Evolutionary conservation across 2,329 filamentous ascomycete genomes (phyloP), one percentile per base, ranked within the genome.

Genomic region (Emergomyces orientalis): DNA sequence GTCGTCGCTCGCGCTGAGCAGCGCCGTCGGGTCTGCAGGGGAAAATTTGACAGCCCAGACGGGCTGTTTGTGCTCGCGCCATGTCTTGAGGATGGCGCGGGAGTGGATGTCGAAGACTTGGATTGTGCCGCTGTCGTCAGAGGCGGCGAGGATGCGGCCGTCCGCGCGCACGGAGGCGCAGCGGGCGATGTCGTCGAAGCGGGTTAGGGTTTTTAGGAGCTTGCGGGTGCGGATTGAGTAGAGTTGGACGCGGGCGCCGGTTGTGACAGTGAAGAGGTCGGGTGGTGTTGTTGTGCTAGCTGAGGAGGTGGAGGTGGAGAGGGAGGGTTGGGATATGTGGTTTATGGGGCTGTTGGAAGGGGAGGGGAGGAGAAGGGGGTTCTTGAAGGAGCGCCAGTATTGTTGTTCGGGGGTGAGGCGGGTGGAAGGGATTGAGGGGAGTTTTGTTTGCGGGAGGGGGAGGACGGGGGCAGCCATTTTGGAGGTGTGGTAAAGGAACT

Each of bases 381-480:
- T 94, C 78, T 90, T 91, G 81, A 99, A 99, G 14, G 89, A 88
- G 73, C 88, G 89, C 95, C 95, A 99, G 82, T 97, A 97, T 68
- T 88, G 85, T 78, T 97, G 92, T 79, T 99, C 94, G 39, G 92
- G 88, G 6, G 93, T 96, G 57, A 93, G 79, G 58, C 71, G 72
- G 61, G 90, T 88, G 49, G 88, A 87, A 63, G 91, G 91, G 59
- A 90, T 90, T 66, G 89, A 84, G 63, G 93, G 87, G 72, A 95
- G 84, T 82, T 91, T 95, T 72, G 95, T 80, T 75, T 88, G 88
- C 75, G 87, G 86, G 68, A 96, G 80, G 65, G 89, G 88, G 75
- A 86, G 85, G 71, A 96, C 89, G 79, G 91, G 87, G 71, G 91
- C 89, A 70, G 92, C 91, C 91, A 96, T 96, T 32, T 17, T n/a